A percentile compares a stretch with the other conserved stretches of the same genome.
These are phyloP conservation scores for Colletotrichum sp. DNA, from an alignment of 2,329 filamentous ascomycete species.

Conservation along the genomic window DNA sequence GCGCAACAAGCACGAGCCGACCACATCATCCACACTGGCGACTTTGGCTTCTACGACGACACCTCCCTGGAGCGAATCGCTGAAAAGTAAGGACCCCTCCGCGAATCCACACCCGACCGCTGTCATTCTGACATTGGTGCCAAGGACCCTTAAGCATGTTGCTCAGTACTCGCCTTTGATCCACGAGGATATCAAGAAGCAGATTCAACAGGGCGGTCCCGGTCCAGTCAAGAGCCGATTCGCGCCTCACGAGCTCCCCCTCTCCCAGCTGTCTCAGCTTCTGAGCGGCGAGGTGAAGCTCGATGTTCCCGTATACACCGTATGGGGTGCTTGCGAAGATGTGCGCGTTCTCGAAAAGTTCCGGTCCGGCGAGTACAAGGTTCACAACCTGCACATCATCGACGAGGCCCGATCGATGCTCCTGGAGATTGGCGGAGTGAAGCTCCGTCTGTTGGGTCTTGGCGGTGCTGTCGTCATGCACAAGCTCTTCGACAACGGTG, in stretches of 20 bases:
- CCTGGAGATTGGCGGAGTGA: constrained; percentile 92
- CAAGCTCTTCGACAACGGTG: constrained; percentile 98
- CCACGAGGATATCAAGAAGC: constrained; percentile 75
- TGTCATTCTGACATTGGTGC: constrained; percentile 23
- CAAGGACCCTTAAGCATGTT: constrained; percentile 94
- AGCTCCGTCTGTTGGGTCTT: constrained; percentile 90
- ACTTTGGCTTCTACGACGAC: constrained; percentile 99
- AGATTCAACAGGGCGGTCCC: constrained; percentile 68
- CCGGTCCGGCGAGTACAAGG: constrained; percentile 96
- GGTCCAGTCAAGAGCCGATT: constrained; percentile 89
- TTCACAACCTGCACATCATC: constrained; percentile 96
- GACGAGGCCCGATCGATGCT: constrained; percentile 97
- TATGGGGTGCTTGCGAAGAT: constrained; percentile 99
- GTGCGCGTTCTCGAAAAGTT: constrained; percentile 98
- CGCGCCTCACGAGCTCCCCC: constrained; percentile 78
- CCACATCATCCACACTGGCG: constrained; percentile 98
- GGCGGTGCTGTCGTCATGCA: constrained; percentile 99
- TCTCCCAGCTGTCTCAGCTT: constrained; percentile 91
- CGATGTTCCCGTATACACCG: constrained; percentile 96
- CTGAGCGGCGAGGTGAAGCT: constrained; percentile 88
- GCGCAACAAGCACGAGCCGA: constrained; percentile 94
- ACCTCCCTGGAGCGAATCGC: constrained; percentile 95
- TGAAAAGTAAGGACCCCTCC: constrained; percentile 76
- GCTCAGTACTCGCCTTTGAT: constrained; percentile 98
- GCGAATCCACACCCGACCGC: constrained; percentile 16